Conservation (phyloP, 2,329 filamentous ascomycete species). For the Thielaviopsis ethacetica region DNA sequence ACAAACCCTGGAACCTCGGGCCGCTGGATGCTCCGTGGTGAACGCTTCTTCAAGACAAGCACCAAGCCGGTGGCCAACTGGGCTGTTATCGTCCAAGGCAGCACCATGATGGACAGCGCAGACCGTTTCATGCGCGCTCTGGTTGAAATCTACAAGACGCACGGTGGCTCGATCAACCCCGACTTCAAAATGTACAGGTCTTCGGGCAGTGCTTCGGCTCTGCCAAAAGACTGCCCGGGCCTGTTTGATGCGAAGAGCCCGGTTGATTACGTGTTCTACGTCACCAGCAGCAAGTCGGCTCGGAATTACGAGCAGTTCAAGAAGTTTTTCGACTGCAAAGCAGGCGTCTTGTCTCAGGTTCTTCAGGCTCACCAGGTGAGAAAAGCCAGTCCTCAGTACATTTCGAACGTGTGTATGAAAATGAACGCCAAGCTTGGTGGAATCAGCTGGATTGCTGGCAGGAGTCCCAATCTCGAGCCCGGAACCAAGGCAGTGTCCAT, state of each 20-base stretch:
- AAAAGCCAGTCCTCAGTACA: constrained; percentile 59
- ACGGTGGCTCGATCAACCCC: constrained; percentile 29
- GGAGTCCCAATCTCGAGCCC: constrained; percentile 20
- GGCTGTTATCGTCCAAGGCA: not conserved
- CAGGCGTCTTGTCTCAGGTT: constrained; percentile 70
- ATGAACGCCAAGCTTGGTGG: constrained; percentile 92
- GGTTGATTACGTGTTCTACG: constrained; percentile 12
- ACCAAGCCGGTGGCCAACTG: not conserved
- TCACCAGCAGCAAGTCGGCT: constrained; percentile 41
- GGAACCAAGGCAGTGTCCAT: constrained; percentile 34
- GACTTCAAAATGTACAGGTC: constrained; percentile 14
- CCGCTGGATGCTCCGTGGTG: constrained; percentile 75
- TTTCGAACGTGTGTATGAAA: constrained; percentile 91
- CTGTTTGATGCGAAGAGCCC: constrained; percentile 30
- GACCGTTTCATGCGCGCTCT: constrained; percentile 26
- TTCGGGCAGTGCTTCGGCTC: no score
- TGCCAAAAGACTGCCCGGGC: not conserved
- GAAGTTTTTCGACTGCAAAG: constrained; percentile 73
- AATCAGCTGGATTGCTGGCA: constrained; percentile 35
- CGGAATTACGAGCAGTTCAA: constrained; percentile 66
- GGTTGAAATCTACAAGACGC: constrained; percentile 27
- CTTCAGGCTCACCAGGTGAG: constrained; percentile 59
- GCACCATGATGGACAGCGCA: not conserved
- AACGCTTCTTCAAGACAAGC: not conserved
- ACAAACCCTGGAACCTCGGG: constrained; percentile 50